phyloP scores from a whole-genome alignment of 2,329 filamentous ascomycete genomes.

The Cytospora chrysosperma region DNA sequence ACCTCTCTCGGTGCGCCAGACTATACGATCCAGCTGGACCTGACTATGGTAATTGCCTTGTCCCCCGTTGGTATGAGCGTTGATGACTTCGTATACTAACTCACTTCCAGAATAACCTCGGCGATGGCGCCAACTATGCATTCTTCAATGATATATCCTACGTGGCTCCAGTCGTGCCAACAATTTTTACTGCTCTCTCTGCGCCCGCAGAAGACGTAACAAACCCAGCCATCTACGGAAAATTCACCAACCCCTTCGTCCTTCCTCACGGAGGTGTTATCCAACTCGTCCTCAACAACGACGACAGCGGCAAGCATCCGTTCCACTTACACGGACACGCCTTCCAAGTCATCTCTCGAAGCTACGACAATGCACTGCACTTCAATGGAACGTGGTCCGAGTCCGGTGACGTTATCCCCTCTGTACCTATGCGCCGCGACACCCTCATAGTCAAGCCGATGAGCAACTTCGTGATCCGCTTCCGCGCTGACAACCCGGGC shows the following conservation, averaged over 20 bases:
- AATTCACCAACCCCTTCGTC: conserved; percentile 64
- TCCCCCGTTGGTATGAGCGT: no score
- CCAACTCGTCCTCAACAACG: conserved; percentile 75
- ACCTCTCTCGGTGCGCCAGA: conserved; percentile 61
- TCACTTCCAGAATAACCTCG: conserved; percentile 50
- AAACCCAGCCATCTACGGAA: conserved; percentile 64
- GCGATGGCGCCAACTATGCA: conserved; percentile 66
- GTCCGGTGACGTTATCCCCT: conserved; percentile 47
- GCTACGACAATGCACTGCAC: conserved; percentile 54
- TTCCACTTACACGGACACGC: conserved; percentile 78
- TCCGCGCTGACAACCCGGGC: conserved; percentile 61
- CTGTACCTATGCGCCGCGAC: conserved; percentile 65
- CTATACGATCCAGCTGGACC: conserved; percentile 60
- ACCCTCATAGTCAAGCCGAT: conserved; percentile 64
- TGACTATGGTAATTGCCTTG: conserved; percentile 49
- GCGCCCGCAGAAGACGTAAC: conserved; percentile 53
- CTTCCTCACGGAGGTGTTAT: conserved; percentile 67
- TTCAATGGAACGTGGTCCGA: conserved; percentile 43
- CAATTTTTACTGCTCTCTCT: conserved; percentile 73
- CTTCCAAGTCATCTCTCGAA: conserved; percentile 67
- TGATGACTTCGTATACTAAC: no score
- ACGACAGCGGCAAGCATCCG: conserved; percentile 68
- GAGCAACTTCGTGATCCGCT: conserved; percentile 68
- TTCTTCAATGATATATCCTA: conserved; percentile 81
- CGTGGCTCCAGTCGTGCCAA: conserved; percentile 70